Evolutionary conservation across 768 basidiomycete species (phyloP), one percentile per base, ranked within the genome.

Genomic region (Naganishia vishniacii): DNA sequence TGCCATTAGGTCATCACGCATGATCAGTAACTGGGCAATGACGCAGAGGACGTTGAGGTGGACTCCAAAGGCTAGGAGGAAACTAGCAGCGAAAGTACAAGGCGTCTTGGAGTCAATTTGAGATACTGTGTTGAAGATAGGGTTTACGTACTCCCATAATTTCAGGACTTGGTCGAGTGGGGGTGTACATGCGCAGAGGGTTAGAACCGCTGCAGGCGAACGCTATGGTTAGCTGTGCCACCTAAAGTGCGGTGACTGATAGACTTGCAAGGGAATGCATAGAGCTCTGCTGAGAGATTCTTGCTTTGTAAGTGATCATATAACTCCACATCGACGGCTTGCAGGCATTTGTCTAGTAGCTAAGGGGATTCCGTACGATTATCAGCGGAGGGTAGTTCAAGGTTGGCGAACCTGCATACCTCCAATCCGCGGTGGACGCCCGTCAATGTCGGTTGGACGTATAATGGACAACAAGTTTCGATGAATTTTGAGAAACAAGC

Each of bases 11-110:
- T 91, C 89, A 47, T 89, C 87, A 64, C 91, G 82, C 78, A 97
- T 94, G 12, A 94, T 83, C 3, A 93, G 75, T 4, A 99, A 79
- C 72, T 98, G 95, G 7, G 95, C 94, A 65, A 98, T 97, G 3
- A 98, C 92, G 72, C 93, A 97, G 16, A 99, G 81, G 12, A 99
- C 87, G 72, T 99, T 99, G 20, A 99, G 81, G 72, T 98, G 95
- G 25, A 93, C 89, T 15, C 95, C 95, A 72, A 93, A 98, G 3
- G 94, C 91, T 28, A 99, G 82, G 9, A 99, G 82, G 74, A 98
- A 99, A 77, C 75, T 75, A 42, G 2, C 16, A 59, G 31, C n/a
- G n/a, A 13, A 46, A 40, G 4, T 13, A 18, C 23, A 32, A 13
- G 46, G 11, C 3, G 48, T 60, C 29, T n/a, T n/a, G 63, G 51